A percentile compares a stretch with the other conserved stretches of the same genome.
Evolutionary conservation across 306 rosid genomes (phyloP).

Genomic region (Carpinus fangiana): DNA sequence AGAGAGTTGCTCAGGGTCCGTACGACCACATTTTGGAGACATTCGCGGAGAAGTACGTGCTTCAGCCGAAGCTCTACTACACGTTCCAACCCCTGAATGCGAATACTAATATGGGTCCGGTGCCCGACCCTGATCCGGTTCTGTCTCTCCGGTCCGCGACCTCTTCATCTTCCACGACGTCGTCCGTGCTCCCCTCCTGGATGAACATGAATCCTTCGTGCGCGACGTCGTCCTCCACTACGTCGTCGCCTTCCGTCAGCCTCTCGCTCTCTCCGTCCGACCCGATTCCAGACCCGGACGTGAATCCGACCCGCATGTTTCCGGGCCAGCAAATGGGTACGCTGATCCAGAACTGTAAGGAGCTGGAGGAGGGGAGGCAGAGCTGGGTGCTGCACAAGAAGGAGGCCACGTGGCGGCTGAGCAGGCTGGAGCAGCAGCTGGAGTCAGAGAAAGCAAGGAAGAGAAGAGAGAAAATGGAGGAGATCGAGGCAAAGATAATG

Average conservation of each 20-base stretch:
- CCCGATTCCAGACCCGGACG: conserved; percentile 28
- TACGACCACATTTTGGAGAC: conserved; percentile 55
- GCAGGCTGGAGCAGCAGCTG: conserved; percentile 52
- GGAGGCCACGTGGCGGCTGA: conserved; percentile 53
- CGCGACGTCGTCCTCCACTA: conserved; percentile 34
- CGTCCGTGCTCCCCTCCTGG: conserved; percentile 40
- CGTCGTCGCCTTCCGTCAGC: conserved; percentile 44
- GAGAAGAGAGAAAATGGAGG: conserved; percentile 45
- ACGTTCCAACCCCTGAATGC: conserved; percentile 7
- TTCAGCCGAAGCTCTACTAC: conserved; percentile 34
- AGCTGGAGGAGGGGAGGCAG: conserved; percentile 48
- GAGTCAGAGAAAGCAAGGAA: conserved; percentile 52
- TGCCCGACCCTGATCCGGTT: conserved; percentile 35
- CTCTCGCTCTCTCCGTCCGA: conserved; percentile 44
- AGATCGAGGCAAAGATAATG: conserved; percentile 37
- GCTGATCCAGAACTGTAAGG: conserved; percentile 32
- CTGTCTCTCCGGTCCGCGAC: conserved; percentile 38
- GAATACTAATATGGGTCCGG: neutral
- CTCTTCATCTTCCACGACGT: conserved; percentile 16
- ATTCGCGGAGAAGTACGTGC: conserved; percentile 51
- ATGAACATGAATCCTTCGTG: conserved; percentile 28
- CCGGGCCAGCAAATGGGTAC: conserved; percentile 28
- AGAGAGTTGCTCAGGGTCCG: conserved; percentile 40
- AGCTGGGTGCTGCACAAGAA: conserved; percentile 45
- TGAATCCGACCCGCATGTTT: conserved; percentile 11